Conservation (phyloP, 2,329 filamentous ascomycete species). For the Coniosporium tulheliwenetii region DNA sequence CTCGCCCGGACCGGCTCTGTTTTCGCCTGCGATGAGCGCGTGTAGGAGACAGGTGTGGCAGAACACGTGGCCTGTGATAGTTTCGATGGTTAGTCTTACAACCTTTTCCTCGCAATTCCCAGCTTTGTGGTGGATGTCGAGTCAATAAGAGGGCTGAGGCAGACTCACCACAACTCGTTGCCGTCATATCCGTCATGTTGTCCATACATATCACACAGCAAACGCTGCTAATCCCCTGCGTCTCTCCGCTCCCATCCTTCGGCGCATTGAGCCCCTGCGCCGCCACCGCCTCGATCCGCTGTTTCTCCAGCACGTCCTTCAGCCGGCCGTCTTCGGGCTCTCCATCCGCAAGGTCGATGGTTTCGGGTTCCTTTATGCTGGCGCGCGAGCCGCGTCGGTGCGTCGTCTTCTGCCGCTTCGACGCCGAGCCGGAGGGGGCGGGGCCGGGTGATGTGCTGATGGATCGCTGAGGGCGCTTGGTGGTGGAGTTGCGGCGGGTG, state of each 20-base stretch:
- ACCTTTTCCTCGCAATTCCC: no score
- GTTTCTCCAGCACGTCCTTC: conserved; percentile 32
- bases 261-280: conserved; percentile 32
- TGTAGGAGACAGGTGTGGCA: conserved; percentile 48
- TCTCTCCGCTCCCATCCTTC: conserved; percentile 13
- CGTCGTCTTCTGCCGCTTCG: neutral
- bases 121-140: neutral
- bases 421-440: neutral
- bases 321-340: conserved; percentile 15
- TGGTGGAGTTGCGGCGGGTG: conserved; percentile 1
- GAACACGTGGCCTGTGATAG: conserved; percentile 40
- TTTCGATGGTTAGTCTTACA: conserved; percentile 4
- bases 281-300: conserved; percentile 14
- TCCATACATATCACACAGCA: conserved; percentile 52
- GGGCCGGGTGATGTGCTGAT: neutral
- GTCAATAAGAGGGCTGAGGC: neutral
- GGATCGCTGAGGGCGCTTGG: neutral
- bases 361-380: conserved; percentile 20
- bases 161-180: conserved; percentile 41
- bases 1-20: conserved; percentile 26
- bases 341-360: conserved; percentile 33
- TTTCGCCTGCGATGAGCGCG: conserved; percentile 40
- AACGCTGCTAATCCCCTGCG: conserved; percentile 28
- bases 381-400: conserved; percentile 3
- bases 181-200: conserved; percentile 41